Base-by-base conservation (phyloP, 1,284 basidiomycete species). In the Trichosporon sp. region DNA sequence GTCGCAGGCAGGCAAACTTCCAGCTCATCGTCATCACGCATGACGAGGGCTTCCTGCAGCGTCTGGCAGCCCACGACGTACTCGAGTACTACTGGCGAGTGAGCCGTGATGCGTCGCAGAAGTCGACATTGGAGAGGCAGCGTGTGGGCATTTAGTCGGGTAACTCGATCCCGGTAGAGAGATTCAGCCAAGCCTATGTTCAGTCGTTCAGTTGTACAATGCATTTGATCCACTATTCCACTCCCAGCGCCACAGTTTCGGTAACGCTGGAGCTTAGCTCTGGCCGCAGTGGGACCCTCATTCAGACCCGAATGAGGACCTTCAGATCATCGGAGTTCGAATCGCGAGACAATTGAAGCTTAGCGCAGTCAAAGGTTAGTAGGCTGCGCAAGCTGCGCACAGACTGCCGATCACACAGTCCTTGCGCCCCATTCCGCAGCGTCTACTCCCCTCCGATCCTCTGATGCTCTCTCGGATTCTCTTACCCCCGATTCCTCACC, bases 11-110 rank as follows among this genome's bases (percentile, higher is more conserved):
- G 80, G 88, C 91, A 7, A 98, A 97, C 83, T 98, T 98, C 88
- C 96, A 99, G 85, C 88, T 99, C 63, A 92, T 99, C 75, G 92
- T 99, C 78, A 99, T 99, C 83, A 96, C 93, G 0, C 95, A 98
- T 82, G 95, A 98, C 85, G 95, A 98, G 83, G 82, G 78, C 2
- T 84, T 84, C 78, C 73, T 84, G 26, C 80, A 83, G 70, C 77
- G 81, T 64, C 88, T 96, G 37, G 93, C 93, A 0, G 91, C 92
- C 72, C 89, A 89, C 74, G 90, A 93, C 76, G 92, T 94, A 31
- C 91, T 97, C 87, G 93, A 96, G 76, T 90, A 93, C 80, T 97
- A 95, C 80, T 96, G 93, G 94, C 83, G 84, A 65, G 84, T 85
- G 6, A 82, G 79, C 8, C 76, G 85, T 31, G 83, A 85, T 67